Conservation (phyloP, 2,329 filamentous ascomycete genomes). For the Ilyonectria sp. region DNA sequence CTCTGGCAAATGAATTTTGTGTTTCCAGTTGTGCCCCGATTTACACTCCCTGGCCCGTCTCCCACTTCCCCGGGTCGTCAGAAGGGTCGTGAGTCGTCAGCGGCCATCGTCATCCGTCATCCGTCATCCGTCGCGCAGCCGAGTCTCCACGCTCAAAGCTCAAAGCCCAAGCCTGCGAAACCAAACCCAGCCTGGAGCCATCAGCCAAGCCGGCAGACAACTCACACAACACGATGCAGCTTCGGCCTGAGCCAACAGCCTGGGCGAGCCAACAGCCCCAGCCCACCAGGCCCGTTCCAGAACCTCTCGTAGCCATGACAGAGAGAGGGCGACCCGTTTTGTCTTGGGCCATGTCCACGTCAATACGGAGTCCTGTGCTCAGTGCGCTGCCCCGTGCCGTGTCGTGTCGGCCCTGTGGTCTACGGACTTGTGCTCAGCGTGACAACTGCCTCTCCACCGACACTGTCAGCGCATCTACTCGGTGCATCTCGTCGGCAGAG, state of each 20-base stretch:
- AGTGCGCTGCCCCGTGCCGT: constrained; percentile 7
- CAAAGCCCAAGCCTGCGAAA: background rate
- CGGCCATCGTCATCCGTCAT: background rate
- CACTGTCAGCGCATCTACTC: background rate
- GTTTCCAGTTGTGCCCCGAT: constrained; percentile 8
- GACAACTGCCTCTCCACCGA: background rate
- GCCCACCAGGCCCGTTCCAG: constrained; percentile 10
- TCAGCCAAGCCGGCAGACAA: background rate
- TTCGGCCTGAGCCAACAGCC: constrained; percentile 16
- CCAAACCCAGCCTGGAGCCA: no score
- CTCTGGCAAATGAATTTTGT: constrained; percentile 19
- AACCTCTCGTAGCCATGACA: background rate
- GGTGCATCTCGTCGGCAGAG: background rate
- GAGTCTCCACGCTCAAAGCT: background rate
- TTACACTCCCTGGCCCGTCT: background rate
- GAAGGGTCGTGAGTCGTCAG: background rate
- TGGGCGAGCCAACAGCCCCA: constrained; percentile 5
- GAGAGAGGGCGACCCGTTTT: constrained; percentile 4
- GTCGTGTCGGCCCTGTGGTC: background rate
- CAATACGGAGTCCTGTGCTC: constrained; percentile 22
- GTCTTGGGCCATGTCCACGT: constrained; percentile 21
- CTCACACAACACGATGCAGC: background rate
- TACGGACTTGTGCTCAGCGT: background rate
- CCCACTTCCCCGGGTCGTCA: background rate
- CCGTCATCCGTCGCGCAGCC: background rate